Base-by-base conservation (phyloP, 257 asterid genomes). In the Solanum pimpinellifolium region DNA sequence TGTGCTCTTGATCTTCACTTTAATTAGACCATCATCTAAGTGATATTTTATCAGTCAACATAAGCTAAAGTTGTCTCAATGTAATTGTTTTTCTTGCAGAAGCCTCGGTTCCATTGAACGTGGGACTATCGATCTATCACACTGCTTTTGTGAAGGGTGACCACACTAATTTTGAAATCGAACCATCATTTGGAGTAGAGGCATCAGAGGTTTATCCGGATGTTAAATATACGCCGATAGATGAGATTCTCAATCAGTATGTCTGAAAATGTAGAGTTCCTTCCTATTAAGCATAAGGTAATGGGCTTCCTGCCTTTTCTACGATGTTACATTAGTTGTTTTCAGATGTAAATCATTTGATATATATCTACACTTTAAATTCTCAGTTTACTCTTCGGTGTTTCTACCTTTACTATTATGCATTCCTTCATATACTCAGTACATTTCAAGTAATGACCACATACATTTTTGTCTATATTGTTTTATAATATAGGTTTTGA, bases 141-240 rank as follows among this genome's bases (percentile, higher is more conserved):
- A 78, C 95, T 16, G 83, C 88, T 41, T 89, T 94, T n/a, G 88
- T 94, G 52, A 93, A 92, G 35, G 97, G 98, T 1, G 97, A 90
- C 68, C 93, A 93, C 3, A 91, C 96, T 21, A 91, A 91, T 44
- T 95, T 95, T 39, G 92, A 74, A 81, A 95, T 94, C 27, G 93
- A 95, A n/a, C 93, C 95, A 7, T 89, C 95, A 2, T 86, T 91
- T 10, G 98, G 94, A 1, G 88, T 89, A 0, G 97, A 95, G 91
- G 97, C 98, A 52, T 86, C 98, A 0, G 88, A 91, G 86, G 91
- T 94, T 33, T 95, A 95, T 89, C 97, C 98, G 5, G 95, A 94
- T 85, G 94, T 95, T 82, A 93, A 93, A 52, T 92, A 93, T 88
- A 93, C 92, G 4, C 91, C 92, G 23, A 93, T 94, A 82, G 95